Base-by-base conservation (phyloP, 208 protist genomes). In the Naegleria lovaniensis region DNA sequence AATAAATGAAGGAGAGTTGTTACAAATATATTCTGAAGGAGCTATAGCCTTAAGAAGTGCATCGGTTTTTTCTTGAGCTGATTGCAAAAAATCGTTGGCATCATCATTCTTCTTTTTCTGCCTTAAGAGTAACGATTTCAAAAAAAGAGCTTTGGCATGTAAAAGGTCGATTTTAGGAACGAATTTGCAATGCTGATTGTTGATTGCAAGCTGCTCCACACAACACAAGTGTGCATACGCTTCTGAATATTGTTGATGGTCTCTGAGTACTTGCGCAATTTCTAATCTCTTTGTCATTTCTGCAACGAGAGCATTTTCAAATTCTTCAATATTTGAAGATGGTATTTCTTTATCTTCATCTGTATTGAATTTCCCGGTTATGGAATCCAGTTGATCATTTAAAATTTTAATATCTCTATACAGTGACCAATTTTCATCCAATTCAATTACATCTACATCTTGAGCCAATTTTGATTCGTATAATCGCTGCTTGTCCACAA, bases 281-380 rank as follows among this genome's bases (percentile, higher is more conserved):
- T 79, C 67, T n/a, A 79, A 79, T 79, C 67, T 25, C n/a, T 79
- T 79, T 79, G 67, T 36, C 67, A 79, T 79, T 79, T 79, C 67
- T 36, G 19, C n/a, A 36, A n/a, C 16, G 9, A 79, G 29, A 79
- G 9, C 25, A 36, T 25, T 79, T 36, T 79, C 67, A 36, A 15
- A 79, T 33, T 79, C 67, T 79, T 79, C 67, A 6, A 33, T 36
- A 36, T 7, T 36, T 36, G 16, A 11, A 79, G 0, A 79, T 79
- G 16, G 13, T 36, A n/a, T 19, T 36, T 79, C 67, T 33, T 9
- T 36, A 79, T 36, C 29, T 36, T 79, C 67, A 33, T 79, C 67
- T 2, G 19, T 79, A 79, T 79, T 36, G 16, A 13, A 29, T 79
- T 79, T 79, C 7, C 16, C 29, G 7, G n/a, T 36, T 36, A 79